Conservation (phyloP, 2,329 filamentous ascomycete species). For the Aspergillus sp. region DNA sequence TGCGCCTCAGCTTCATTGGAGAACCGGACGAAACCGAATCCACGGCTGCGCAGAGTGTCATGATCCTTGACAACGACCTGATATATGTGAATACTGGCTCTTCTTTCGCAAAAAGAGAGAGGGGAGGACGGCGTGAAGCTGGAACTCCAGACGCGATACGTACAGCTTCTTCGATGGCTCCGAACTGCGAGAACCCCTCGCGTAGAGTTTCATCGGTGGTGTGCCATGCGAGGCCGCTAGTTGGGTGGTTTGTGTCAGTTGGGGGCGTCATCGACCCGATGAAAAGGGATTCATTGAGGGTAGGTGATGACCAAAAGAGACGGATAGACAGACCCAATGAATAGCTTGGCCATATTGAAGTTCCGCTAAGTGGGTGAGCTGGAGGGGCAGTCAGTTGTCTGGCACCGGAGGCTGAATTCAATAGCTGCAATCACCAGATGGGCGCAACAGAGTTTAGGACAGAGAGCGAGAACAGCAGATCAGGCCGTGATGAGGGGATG, state of each 20-base stretch:
- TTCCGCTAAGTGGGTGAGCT: background rate
- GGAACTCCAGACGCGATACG: conserved; percentile 42
- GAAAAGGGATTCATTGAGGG: conserved; percentile 18
- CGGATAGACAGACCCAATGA: conserved; percentile 39
- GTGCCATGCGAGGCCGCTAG: conserved; percentile 95
- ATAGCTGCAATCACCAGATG: background rate
- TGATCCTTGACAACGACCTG: conserved; percentile 98
- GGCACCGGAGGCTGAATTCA: background rate
- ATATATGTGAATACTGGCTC: conserved; percentile 15
- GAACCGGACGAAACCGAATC: conserved; percentile 96
- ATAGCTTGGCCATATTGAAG: conserved; percentile 81
- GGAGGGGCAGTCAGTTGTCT: background rate
- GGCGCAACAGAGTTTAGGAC: conserved; percentile 1
- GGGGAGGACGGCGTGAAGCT: conserved; percentile 7
- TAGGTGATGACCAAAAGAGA: conserved; percentile 10
- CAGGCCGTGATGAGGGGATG: conserved; percentile 3
- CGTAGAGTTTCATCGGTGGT: conserved; percentile 86
- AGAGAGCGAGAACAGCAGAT: background rate
- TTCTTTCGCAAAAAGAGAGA: background rate
- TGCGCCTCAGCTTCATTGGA: conserved; percentile 47
- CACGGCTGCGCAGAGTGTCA: conserved; percentile 92
- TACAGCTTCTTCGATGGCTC: conserved; percentile 91
- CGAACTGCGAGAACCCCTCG: conserved; percentile 90
- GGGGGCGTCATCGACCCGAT: conserved; percentile 3
- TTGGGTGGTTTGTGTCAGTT: conserved; percentile 11